phyloP scores from a whole-genome alignment of 805 yeast genomes.

The Blastobotrys attinorum region DNA sequence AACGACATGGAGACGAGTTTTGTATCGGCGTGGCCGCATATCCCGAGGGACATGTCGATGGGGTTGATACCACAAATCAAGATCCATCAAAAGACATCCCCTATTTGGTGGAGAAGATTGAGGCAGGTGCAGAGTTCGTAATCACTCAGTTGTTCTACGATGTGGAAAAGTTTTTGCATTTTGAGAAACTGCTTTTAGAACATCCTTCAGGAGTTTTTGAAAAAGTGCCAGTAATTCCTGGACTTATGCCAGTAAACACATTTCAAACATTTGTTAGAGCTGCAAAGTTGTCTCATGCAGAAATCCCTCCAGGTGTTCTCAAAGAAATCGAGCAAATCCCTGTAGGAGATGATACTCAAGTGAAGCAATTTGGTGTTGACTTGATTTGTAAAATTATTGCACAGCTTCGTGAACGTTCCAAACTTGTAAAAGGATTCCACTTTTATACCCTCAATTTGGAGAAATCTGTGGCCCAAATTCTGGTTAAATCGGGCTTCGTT shows the following conservation, averaged over 20 bases:
- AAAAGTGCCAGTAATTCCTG: constrained; percentile 65
- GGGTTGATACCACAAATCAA: constrained; percentile 60
- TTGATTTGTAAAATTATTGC: constrained; percentile 57
- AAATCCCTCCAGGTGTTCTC: constrained; percentile 54
- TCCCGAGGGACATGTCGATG: constrained; percentile 96
- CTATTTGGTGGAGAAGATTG: constrained; percentile 70
- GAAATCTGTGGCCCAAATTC: constrained; percentile 80
- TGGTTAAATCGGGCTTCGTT: constrained; percentile 53
- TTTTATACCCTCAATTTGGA: constrained; percentile 90
- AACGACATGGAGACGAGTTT: constrained; percentile 68
- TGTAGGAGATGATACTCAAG: constrained; percentile 67
- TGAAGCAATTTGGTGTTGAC: constrained; percentile 77
- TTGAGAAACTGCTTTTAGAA: constrained; percentile 38
- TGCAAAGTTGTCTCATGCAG: constrained; percentile 80
- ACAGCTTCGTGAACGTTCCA: constrained; percentile 52
- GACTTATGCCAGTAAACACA: constrained; percentile 86
- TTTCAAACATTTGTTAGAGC: constrained; percentile 78
- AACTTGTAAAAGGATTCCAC: constrained; percentile 66
- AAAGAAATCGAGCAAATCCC: constrained; percentile 48
- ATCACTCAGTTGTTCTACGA: constrained; percentile 90
- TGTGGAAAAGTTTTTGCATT: constrained; percentile 62
- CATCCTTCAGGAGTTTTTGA: constrained; percentile 31
- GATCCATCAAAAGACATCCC: constrained; percentile 65
- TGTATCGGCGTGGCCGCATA: constrained; percentile 96
- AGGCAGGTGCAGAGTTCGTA: constrained; percentile 93